A percentile compares a stretch with the other conserved stretches of the same genome.
phyloP scores from a whole-genome alignment of 2,329 filamentous ascomycete genomes.

The Colletotrichum eleusines region DNA sequence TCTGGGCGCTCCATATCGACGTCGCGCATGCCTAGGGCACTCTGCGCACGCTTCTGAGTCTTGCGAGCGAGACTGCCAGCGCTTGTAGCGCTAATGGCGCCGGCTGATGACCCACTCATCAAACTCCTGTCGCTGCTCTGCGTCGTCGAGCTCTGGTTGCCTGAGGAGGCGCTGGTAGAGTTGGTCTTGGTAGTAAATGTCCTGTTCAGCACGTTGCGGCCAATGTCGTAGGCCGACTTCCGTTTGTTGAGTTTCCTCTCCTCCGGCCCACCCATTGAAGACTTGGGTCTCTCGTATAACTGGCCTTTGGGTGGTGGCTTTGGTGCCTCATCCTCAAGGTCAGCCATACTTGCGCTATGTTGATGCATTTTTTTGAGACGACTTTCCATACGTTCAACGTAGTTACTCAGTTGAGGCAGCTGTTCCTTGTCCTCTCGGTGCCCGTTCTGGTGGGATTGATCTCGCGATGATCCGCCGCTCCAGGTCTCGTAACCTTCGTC shows the following conservation, averaged over 20 bases:
- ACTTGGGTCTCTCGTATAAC: conserved; percentile 67
- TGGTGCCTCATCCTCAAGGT: conserved; percentile 65
- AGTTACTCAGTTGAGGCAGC: conserved; percentile 82
- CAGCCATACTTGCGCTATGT: conserved; percentile 62
- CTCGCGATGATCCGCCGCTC: conserved; percentile 65
- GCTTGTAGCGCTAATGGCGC: conserved; percentile 93
- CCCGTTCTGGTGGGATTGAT: conserved; percentile 57
- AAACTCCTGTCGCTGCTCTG: conserved; percentile 85
- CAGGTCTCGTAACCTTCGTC: conserved; percentile 73
- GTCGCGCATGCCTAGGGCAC: conserved; percentile 72
- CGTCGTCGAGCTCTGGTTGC: conserved; percentile 78
- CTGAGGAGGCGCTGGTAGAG: conserved; percentile 81
- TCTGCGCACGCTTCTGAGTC: conserved; percentile 72
- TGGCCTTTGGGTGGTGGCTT: conserved; percentile 72
- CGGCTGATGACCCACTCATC: conserved; percentile 93
- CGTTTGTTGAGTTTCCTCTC: conserved; percentile 69
- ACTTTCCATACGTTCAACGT: conserved; percentile 92
- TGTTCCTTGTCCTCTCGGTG: conserved; percentile 63
- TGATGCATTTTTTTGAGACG: conserved; percentile 80
- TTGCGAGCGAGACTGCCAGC: conserved; percentile 91
- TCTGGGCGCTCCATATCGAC: conserved; percentile 68
- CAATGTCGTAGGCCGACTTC: conserved; percentile 84
- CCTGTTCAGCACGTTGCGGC: conserved; percentile 76
- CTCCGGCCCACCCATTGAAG: conserved; percentile 62
- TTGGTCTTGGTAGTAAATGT: conserved; percentile 92